These are phyloP conservation scores for Globisporangium acanthophoron DNA, from an alignment of 352 stramenopile species.

Conservation along the genomic window DNA sequence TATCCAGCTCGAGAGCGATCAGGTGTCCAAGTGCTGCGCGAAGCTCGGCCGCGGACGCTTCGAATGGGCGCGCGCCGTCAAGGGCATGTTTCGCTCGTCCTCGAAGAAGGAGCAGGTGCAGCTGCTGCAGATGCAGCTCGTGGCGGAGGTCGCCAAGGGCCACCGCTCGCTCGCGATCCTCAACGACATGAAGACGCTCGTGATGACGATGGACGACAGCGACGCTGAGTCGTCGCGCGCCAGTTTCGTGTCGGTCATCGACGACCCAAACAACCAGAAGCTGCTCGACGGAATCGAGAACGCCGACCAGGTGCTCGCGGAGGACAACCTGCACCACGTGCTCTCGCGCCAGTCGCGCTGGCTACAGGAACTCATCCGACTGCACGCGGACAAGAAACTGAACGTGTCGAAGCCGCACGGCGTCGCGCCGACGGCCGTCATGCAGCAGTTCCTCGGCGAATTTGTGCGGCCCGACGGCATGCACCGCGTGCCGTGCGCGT, in stretches of 20 bases:
- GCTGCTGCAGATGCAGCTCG: slow-evolving; percentile 64
- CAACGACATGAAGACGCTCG: slow-evolving; percentile 31
- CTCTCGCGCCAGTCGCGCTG: slow-evolving; percentile 54
- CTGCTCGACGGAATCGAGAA: slow-evolving; percentile 38
- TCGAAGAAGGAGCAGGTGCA: slow-evolving; percentile 47
- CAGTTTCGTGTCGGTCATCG: slow-evolving; percentile 22
- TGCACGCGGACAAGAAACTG: slow-evolving; percentile 46
- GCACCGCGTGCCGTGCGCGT: slow-evolving; percentile 21
- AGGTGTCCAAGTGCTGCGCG: slow-evolving; percentile 33
- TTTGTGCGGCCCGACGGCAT: slow-evolving; percentile 14
- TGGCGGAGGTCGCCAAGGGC: slow-evolving; percentile 53
- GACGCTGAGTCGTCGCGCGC: slow-evolving; percentile 15
- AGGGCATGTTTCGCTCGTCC: slow-evolving; percentile 30
- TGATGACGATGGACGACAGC: slow-evolving; percentile 24
- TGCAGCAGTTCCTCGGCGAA: slow-evolving; percentile 38
- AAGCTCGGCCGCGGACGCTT: slow-evolving; percentile 28
- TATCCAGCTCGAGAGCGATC: slow-evolving; percentile 47
- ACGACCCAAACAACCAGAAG: slow-evolving; percentile 25
- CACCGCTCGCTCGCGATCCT: slow-evolving; percentile 56
- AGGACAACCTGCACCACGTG: slow-evolving; percentile 55
- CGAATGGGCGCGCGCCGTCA: slow-evolving; percentile 45
- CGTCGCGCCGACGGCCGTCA: slow-evolving; percentile 10
- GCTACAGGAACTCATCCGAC: slow-evolving; percentile 37
- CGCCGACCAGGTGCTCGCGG: slow-evolving; percentile 52
- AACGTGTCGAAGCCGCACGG: slow-evolving; percentile 7